Evolutionary conservation across 768 basidiomycete species (phyloP).

Genomic region (Boletales sp.): DNA sequence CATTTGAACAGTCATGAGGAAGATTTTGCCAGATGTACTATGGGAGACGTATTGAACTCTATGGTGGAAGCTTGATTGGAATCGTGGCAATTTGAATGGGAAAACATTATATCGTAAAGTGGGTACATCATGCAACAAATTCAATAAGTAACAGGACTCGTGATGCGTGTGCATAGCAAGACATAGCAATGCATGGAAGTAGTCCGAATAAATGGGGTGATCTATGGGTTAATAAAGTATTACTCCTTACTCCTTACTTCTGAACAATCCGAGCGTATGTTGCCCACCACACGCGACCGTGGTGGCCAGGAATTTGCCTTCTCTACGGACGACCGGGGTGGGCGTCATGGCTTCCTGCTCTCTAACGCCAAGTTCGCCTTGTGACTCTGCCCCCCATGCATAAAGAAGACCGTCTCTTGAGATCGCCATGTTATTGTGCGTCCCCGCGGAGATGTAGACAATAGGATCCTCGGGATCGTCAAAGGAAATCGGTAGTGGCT

Average conservation of each 20-base stretch:
- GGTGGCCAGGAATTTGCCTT: conserved; percentile 55
- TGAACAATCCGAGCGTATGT: conserved; percentile 70
- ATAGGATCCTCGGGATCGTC: conserved; percentile 63
- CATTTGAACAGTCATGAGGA: conserved; percentile 62
- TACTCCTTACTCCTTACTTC: conserved; percentile 60
- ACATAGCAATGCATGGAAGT: conserved; percentile 10
- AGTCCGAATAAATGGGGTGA: conserved; percentile 17
- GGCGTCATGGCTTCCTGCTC: conserved; percentile 64
- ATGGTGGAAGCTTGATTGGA: too few species aligned
- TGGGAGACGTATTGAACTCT: conserved; percentile 72
- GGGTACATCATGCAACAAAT: conserved; percentile 13
- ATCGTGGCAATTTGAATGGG: too few species aligned
- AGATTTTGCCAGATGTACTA: conserved; percentile 63
- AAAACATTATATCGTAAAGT: conserved; percentile 8
- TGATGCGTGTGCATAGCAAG: conserved; percentile 15
- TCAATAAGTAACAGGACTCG: conserved; percentile 17
- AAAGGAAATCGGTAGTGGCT: conserved; percentile 65
- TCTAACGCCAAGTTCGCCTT: conserved; percentile 69
- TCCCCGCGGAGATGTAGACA: conserved; percentile 61
- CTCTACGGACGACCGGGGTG: conserved; percentile 62
- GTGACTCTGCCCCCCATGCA: conserved; percentile 75
- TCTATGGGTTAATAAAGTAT: conserved; percentile 8
- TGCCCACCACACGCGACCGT: conserved; percentile 73
- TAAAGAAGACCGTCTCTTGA: conserved; percentile 66
- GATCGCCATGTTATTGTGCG: conserved; percentile 70